phyloP scores from a whole-genome alignment of 805 yeast species.

The Yarrowia phangngaensis region DNA sequence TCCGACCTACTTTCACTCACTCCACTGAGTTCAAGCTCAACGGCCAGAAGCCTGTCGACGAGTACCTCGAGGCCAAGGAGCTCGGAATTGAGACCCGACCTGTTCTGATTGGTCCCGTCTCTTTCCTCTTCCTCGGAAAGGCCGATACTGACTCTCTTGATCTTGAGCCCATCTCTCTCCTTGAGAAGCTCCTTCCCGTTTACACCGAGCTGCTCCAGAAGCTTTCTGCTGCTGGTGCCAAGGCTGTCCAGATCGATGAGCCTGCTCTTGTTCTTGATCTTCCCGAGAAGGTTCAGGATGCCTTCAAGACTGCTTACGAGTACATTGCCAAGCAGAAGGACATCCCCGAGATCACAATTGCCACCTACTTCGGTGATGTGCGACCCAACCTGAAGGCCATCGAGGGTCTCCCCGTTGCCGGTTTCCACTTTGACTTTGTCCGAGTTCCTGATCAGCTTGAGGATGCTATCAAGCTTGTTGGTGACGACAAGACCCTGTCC shows the following conservation, averaged over 20 bases:
- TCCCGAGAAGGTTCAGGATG: conserved; percentile 75
- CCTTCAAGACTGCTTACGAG: conserved; percentile 85
- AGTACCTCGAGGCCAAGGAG: conserved; percentile 95
- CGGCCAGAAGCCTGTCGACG: conserved; percentile 95
- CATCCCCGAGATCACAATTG: conserved; percentile 73
- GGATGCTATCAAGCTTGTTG: conserved; percentile 64
- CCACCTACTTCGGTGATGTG: conserved; percentile 98
- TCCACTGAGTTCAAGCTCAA: conserved; percentile 92
- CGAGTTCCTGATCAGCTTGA: conserved; percentile 96
- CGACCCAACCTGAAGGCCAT: conserved; percentile 92
- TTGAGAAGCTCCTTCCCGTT: conserved; percentile 87
- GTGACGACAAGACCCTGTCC: conserved; percentile 73
- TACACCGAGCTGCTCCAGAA: conserved; percentile 84
- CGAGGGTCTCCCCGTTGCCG: conserved; percentile 86
- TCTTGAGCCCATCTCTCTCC: conserved; percentile 84
- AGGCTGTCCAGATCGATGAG: conserved; percentile 93
- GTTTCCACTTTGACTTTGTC: conserved; percentile 94
- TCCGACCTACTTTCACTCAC: conserved; percentile 97
- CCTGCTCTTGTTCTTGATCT: conserved; percentile 94
- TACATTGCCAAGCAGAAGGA: conserved; percentile 62
- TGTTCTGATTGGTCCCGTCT: conserved; percentile 92
- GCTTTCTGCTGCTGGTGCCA: conserved; percentile 93
- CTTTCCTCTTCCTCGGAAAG: conserved; percentile 93
- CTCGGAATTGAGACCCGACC: conserved; percentile 97
- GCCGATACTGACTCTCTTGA: conserved; percentile 97